Evolutionary conservation across 441 rosid species (phyloP).

Genomic region (Pelargonium citronellum): DNA sequence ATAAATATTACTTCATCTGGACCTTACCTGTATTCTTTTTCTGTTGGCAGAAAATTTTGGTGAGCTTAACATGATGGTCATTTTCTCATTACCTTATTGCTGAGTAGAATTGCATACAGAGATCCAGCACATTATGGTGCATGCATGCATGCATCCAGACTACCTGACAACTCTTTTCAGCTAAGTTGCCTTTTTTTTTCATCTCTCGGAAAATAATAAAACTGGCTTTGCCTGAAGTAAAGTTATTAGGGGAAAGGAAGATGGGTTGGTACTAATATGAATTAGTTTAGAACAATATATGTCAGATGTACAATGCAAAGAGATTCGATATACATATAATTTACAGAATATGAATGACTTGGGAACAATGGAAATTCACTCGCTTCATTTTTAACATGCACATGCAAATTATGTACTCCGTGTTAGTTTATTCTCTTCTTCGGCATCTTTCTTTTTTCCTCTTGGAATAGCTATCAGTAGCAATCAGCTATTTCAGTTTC

Average conservation of each 20-base stretch:
- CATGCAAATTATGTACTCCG: background rate
- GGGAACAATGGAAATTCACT: no score
- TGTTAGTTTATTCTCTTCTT: no score
- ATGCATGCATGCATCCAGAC: background rate
- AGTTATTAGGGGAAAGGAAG: background rate
- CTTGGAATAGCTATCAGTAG: background rate
- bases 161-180: background rate
- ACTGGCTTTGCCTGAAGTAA: background rate
- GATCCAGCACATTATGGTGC: background rate
- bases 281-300: no score
- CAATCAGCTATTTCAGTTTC: constrained; percentile 10
- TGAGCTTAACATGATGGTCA: background rate
- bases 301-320: no score
- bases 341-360: no score
- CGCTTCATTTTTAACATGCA: background rate
- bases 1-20: background rate
- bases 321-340: no score
- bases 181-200: background rate
- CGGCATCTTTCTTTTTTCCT: no score
- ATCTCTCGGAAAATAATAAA: background rate
- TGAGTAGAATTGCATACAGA: background rate
- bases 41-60: background rate
- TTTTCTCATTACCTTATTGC: background rate
- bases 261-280: background rate
- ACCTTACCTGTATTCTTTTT: background rate